These are phyloP conservation scores for Alternaria longipes DNA, from an alignment of 2,329 filamentous ascomycete genomes.

Conservation along the genomic window DNA sequence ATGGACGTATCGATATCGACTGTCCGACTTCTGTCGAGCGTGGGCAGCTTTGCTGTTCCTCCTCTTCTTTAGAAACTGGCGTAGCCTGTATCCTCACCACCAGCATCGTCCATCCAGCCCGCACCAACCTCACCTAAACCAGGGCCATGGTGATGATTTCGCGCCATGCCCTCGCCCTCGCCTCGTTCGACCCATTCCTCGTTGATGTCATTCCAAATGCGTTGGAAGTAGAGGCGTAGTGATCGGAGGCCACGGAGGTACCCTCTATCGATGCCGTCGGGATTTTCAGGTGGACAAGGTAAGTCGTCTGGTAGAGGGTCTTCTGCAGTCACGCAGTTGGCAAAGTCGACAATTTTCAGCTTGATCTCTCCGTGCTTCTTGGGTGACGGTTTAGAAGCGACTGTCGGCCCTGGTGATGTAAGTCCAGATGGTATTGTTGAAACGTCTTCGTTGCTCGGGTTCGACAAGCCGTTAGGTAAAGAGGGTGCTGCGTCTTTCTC, in stretches of 20 bases:
- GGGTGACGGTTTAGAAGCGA: conserved; percentile 19
- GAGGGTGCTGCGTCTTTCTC: conserved; percentile 31
- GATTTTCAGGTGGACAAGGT: conserved; percentile 81
- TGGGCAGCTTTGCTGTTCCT: neutral
- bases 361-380: conserved; percentile 68
- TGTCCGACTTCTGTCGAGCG: neutral
- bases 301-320: conserved; percentile 68
- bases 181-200: conserved; percentile 56
- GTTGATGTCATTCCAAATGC: conserved; percentile 81
- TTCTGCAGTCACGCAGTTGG: conserved; percentile 92
- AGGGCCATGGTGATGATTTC: conserved; percentile 42
- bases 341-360: conserved; percentile 98
- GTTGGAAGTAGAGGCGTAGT: conserved; percentile 82
- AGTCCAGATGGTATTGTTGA: conserved; percentile 37
- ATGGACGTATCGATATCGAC: neutral
- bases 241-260: conserved; percentile 86
- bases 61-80: conserved; percentile 45
- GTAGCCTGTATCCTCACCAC: conserved; percentile 48
- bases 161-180: conserved; percentile 53
- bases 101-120: conserved; percentile 48
- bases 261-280: conserved; percentile 82
- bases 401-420: conserved; percentile 28
- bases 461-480: conserved; percentile 23
- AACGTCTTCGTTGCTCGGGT: conserved; percentile 32
- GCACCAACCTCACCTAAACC: conserved; percentile 43